Evolutionary conservation across 1,139 yeast genomes (phyloP).

Genomic region (Lodderomyces elongisporus): DNA sequence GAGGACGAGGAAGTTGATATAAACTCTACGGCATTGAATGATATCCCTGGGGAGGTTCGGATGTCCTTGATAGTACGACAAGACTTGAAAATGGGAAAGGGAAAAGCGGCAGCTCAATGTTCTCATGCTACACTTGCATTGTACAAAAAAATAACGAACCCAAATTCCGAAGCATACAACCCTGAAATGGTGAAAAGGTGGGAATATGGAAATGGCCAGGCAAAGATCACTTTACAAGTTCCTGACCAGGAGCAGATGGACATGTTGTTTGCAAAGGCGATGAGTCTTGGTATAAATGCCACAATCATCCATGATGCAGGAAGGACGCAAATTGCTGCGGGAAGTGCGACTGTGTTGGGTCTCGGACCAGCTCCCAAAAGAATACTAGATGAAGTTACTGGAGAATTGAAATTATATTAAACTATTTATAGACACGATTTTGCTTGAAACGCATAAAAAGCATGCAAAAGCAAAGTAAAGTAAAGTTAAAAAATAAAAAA

Average conservation of each 20-base stretch:
- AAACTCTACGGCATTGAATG: conserved; percentile 54
- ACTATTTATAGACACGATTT: conserved; percentile 1
- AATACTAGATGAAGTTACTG: conserved; percentile 75
- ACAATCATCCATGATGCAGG: conserved; percentile 93
- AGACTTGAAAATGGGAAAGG: conserved; percentile 89
- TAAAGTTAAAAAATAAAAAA: neutral
- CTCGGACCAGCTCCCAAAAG: conserved; percentile 95
- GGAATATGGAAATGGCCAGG: conserved; percentile 78
- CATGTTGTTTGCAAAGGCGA: conserved; percentile 72
- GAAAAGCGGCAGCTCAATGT: conserved; percentile 97
- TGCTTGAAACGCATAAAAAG: conserved; percentile 3
- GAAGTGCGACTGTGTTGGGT: conserved; percentile 91
- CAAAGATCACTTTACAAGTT: conserved; percentile 87
- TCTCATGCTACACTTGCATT: conserved; percentile 95
- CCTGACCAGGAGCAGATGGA: conserved; percentile 74
- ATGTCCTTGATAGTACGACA: conserved; percentile 88
- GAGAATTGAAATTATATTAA: conserved; percentile 69
- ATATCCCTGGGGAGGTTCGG: conserved; percentile 70
- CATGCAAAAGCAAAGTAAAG: too few relatives aligned
- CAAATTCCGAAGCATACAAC: conserved; percentile 52
- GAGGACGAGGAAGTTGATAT: conserved; percentile 51
- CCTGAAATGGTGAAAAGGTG: conserved; percentile 65
- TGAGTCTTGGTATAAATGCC: conserved; percentile 72
- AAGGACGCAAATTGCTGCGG: conserved; percentile 91
- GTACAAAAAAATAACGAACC: conserved; percentile 62